These are phyloP conservation scores for Sphaceloma murrayae DNA, from an alignment of 2,329 filamentous ascomycete genomes.

Conservation along the genomic window DNA sequence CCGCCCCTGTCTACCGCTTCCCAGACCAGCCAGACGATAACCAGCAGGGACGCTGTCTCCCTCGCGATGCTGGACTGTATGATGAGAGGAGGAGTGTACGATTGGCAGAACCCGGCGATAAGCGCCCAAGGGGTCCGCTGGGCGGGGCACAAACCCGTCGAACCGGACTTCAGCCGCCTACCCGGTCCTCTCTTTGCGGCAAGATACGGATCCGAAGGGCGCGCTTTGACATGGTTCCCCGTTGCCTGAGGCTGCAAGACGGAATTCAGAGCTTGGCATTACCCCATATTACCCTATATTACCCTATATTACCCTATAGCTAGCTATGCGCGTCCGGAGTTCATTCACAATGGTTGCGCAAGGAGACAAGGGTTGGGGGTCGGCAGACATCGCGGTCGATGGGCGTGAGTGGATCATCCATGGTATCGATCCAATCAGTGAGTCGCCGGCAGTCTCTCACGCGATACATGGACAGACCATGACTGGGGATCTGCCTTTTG, in stretches of 20 bases:
- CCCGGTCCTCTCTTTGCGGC: too few species aligned
- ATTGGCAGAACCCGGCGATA: not conserved
- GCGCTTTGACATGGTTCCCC: not conserved
- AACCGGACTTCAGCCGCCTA: too few species aligned
- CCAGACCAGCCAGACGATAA: not conserved
- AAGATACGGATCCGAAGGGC: slow-evolving; percentile 1
- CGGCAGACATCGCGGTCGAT: slow-evolving; percentile 4
- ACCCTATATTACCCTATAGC: slow-evolving; percentile 14
- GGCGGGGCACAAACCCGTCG: too few species aligned
- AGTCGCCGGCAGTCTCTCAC: too few species aligned
- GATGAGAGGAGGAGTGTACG: not conserved
- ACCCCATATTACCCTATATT: slow-evolving; percentile 6
- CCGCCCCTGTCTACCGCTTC: too few species aligned
- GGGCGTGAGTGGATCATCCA: not conserved
- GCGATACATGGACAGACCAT: slow-evolving; percentile 11
- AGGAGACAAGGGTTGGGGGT: too few species aligned
- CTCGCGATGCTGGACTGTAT: not conserved
- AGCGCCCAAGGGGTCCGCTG: slow-evolving; percentile 5
- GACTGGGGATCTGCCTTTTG: too few species aligned
- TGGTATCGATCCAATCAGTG: too few species aligned
- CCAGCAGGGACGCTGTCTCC: not conserved
- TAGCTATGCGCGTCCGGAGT: not conserved
- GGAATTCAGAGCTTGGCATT: slow-evolving; percentile 13
- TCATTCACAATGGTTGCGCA: not conserved
- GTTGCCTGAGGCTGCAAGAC: not conserved